Evolutionary conservation across 768 basidiomycete species (phyloP).

Genomic region (Boletales sp.): DNA sequence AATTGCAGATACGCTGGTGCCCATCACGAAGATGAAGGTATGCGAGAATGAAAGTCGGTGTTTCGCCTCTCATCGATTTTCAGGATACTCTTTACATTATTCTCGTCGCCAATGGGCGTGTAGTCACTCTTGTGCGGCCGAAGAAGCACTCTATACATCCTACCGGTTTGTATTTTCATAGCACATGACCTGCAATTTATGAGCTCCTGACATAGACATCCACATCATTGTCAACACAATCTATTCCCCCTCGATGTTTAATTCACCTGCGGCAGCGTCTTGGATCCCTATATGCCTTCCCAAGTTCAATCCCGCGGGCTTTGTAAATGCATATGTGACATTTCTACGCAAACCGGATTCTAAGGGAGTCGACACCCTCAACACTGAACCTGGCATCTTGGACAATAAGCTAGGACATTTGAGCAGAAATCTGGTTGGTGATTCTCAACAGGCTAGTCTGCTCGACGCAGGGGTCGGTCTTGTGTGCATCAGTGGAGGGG

Average conservation of each 20-base stretch:
- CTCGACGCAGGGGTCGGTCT: constrained; percentile 50
- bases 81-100: constrained; percentile 92
- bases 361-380: constrained; percentile 3
- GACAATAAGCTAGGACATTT: constrained; percentile 4
- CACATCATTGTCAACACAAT: constrained; percentile 92
- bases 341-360: constrained; percentile 50
- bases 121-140: constrained; percentile 86
- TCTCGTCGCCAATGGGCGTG: constrained; percentile 70
- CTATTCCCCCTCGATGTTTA: constrained; percentile 72
- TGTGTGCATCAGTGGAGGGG: constrained; percentile 76
- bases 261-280: constrained; percentile 75
- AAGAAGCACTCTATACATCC: constrained; percentile 95
- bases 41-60: not conserved
- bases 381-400: not conserved
- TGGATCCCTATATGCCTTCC: constrained; percentile 97
- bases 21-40: constrained; percentile 77
- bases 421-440: not conserved
- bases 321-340: constrained; percentile 87
- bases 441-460: constrained; percentile 14
- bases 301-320: constrained; percentile 85
- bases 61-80: not conserved
- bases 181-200: not conserved
- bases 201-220: constrained; percentile 51
- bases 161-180: constrained; percentile 50
- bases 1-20: constrained; percentile 79